Evolutionary conservation across 2,329 filamentous ascomycete species (phyloP), one percentile per base, ranked within the genome.

Genomic region (Bimuria novae-zelandiae): DNA sequence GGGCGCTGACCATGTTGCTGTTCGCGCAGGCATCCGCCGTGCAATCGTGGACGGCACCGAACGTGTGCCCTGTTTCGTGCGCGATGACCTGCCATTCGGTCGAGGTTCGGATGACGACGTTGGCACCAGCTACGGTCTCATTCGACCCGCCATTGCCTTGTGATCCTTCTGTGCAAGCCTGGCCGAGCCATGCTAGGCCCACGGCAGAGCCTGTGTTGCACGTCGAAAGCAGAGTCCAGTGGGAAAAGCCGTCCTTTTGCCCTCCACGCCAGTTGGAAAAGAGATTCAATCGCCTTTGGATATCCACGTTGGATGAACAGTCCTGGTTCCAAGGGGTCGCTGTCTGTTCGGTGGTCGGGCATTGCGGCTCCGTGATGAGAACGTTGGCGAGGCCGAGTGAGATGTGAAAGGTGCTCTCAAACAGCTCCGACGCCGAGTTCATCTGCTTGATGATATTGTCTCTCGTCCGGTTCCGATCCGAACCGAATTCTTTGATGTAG

Each of bases 21-120:
- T 90, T 81, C 6, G 68, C 64, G 70, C 93, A 97, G 2, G 88
- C 82, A n/a, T 74, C 57, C 0, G 78, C 70, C 2, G 85, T 89
- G 74, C 94, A 99, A 75, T 99, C 94, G 74, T 99, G 94, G 8
- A 97, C 91, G 4, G 93, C 94, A 40, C 93, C 93, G 72, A 96
- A 97, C 0, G 92, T 97, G 73, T 97, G 93, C 1, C 92, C 93
- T 3, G 88, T 87, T 75, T 97, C 93, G 71, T 97, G 93, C 62
- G 93, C 93, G 74, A 97, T 90, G 53, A 97, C 89, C 72, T 97
- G 92, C 93, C 93, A 97, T 70, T 96, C 92, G 3, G 85, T 88
- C 19, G 84, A 81, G 0, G 91, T 96, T 59, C 85, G 85, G 22
- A 94, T 87, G 19, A 99, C 91, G 1, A 99, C 90, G 69, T 97